Evolutionary conservation across 148 eudicot genomes (phyloP).

Genomic region (Camellia sinensis): DNA sequence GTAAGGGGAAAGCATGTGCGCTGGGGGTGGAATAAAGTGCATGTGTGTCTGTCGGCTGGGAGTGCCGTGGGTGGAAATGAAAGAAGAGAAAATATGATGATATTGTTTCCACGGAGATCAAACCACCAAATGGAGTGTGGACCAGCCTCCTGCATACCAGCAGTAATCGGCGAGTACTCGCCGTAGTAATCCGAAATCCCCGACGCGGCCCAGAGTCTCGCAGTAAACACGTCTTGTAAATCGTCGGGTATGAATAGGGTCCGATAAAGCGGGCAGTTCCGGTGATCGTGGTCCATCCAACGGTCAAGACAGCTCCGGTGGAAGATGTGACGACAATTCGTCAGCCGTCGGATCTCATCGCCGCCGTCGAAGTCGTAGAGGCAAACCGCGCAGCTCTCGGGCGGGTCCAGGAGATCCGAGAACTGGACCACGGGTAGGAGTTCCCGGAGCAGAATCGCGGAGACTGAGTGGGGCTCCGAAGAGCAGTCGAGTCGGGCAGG

Average conservation of each 20-base stretch:
- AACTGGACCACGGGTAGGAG: constrained; percentile 63
- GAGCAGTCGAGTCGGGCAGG: constrained; percentile 29
- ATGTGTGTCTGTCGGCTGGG: no score
- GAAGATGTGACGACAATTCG: constrained; percentile 48
- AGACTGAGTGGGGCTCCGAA: constrained; percentile 36
- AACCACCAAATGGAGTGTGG: no score
- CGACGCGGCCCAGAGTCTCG: constrained; percentile 49
- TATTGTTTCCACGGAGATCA: no score
- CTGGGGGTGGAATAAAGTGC: no score
- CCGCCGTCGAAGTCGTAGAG: constrained; percentile 49
- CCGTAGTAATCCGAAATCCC: constrained; percentile 54
- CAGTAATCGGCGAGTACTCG: constrained; percentile 46
- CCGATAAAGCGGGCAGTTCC: constrained; percentile 66
- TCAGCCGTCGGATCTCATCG: constrained; percentile 60
- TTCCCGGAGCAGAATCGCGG: constrained; percentile 63
- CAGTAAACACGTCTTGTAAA: constrained; percentile 54
- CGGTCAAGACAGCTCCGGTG: constrained; percentile 63
- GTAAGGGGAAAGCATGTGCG: no score
- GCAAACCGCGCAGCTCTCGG: constrained; percentile 63
- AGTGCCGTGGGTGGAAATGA: no score
- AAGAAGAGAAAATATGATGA: no score
- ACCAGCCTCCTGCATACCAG: constrained; percentile 19
- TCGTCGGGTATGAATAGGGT: constrained; percentile 49
- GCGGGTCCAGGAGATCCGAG: constrained; percentile 38
- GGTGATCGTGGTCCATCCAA: constrained; percentile 77